These are phyloP conservation scores for Elsinoe necatrix DNA, from an alignment of 2,329 filamentous ascomycete genomes.

Conservation along the genomic window DNA sequence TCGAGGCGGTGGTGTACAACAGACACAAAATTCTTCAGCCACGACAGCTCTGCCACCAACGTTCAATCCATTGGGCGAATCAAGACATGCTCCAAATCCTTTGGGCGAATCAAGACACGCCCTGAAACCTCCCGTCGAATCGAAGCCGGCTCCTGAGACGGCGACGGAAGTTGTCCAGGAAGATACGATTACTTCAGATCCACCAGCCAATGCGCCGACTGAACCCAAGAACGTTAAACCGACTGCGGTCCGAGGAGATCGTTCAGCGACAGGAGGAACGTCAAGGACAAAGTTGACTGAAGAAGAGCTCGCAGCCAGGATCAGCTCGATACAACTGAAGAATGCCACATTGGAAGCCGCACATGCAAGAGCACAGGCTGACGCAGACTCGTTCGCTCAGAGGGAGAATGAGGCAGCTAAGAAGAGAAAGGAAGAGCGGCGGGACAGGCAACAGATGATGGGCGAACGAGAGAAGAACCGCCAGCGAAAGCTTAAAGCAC, in stretches of 20 bases:
- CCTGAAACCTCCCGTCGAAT: not conserved
- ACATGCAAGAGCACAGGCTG: conserved; percentile 59
- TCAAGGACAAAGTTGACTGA: conserved; percentile 54
- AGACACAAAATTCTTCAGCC: not conserved
- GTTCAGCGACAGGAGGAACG: conserved; percentile 30
- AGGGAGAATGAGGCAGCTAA: conserved; percentile 50
- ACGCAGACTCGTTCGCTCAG: conserved; percentile 54
- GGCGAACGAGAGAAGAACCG: conserved; percentile 54
- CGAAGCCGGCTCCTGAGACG: conserved; percentile 17
- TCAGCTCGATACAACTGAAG: conserved; percentile 53
- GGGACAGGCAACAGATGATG: conserved; percentile 52
- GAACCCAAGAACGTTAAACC: conserved; percentile 18
- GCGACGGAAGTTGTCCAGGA: conserved; percentile 12
- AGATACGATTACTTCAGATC: conserved; percentile 5
- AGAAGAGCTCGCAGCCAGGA: conserved; percentile 52
- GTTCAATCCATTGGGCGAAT: conserved; percentile 12
- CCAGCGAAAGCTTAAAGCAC: conserved; percentile 49
- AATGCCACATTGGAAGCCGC: conserved; percentile 52
- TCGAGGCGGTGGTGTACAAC: conserved; percentile 16
- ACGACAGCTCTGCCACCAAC: not conserved
- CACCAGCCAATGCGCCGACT: conserved; percentile 20
- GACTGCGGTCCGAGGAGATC: conserved; percentile 28
- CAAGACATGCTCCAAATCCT: conserved; percentile 16
- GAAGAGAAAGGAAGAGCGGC: conserved; percentile 41
- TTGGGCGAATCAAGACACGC: conserved; percentile 14